Conservation (phyloP, 2,329 filamentous ascomycete species). For the Coccinonectria pachysandricola region DNA sequence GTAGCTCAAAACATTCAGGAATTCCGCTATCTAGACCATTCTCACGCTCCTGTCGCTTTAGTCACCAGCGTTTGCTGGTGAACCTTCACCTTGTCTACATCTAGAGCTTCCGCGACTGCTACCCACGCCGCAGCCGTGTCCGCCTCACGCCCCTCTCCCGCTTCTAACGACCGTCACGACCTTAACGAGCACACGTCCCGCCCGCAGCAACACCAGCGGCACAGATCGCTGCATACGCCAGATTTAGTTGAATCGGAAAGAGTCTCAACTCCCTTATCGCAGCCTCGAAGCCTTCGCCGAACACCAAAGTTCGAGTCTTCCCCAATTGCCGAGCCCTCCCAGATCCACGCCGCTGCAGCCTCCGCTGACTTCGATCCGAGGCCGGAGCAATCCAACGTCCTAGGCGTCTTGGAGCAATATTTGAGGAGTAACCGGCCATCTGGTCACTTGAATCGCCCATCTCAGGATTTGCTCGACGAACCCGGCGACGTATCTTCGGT, state of each 20-base stretch:
- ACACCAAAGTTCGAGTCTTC: conserved; percentile 40
- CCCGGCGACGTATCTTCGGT: conserved; percentile 30
- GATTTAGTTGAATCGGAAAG: conserved; percentile 30
- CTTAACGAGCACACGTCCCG: conserved; percentile 32
- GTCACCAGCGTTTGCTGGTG: conserved; percentile 31
- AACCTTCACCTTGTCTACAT: conserved; percentile 37
- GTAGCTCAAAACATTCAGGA: conserved; percentile 4
- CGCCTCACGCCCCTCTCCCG: conserved; percentile 27
- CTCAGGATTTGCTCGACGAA: conserved; percentile 39
- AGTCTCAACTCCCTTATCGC: conserved; percentile 37
- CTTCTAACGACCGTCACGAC: conserved; percentile 46
- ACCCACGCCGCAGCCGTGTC: conserved; percentile 34
- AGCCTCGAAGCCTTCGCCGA: conserved; percentile 36
- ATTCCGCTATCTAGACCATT: conserved; percentile 5
- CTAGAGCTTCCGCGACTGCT: conserved; percentile 16
- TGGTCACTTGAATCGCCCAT: conserved; percentile 26
- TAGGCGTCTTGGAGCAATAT: conserved; percentile 26
- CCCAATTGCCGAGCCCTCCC: conserved; percentile 31
- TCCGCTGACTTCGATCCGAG: conserved; percentile 38
- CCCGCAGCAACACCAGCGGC: conserved; percentile 6
- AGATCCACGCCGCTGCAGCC: conserved; percentile 36
- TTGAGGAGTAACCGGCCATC: conserved; percentile 27
- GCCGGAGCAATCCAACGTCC: conserved; percentile 17
- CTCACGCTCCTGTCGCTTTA: no score
- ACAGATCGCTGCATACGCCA: conserved; percentile 21